phyloP scores from a whole-genome alignment of 2,329 filamentous ascomycete species.

The Apiospora saccharicola region DNA sequence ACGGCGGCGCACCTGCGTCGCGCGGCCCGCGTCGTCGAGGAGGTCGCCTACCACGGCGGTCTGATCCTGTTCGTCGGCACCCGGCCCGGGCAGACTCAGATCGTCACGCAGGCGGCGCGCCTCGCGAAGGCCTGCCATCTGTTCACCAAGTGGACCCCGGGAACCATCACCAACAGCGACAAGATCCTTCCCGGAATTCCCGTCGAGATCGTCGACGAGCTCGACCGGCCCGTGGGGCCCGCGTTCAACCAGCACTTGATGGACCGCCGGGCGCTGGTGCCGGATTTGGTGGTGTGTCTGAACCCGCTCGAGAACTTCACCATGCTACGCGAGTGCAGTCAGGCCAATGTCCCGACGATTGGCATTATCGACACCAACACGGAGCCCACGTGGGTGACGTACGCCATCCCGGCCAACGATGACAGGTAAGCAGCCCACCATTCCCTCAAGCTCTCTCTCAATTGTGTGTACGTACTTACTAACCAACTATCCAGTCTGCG shows the following conservation, averaged over 20 bases:
- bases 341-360: constrained; percentile 90
- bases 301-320: constrained; percentile 94
- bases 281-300: constrained; percentile 90
- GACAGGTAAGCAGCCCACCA: constrained; percentile 69
- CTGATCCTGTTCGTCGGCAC: constrained; percentile 92
- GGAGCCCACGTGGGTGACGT: constrained; percentile 93
- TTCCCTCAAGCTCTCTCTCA: background rate
- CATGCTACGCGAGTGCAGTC: constrained; percentile 87
- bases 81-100: constrained; percentile 78
- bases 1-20: constrained; percentile 91
- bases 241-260: constrained; percentile 73
- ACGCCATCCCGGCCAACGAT: constrained; percentile 95
- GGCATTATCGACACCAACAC: constrained; percentile 94
- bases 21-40: constrained; percentile 89
- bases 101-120: constrained; percentile 82
- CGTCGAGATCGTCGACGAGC: constrained; percentile 78
- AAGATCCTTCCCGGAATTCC: constrained; percentile 78
- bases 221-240: constrained; percentile 62
- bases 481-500: constrained; percentile 68
- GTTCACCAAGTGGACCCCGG: constrained; percentile 92
- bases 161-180: constrained; percentile 90
- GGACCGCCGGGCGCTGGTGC: constrained; percentile 73
- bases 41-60: constrained; percentile 82
- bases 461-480: constrained; percentile 30
- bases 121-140: constrained; percentile 83